A percentile compares a stretch with the other conserved stretches of the same genome.
phyloP scores from a whole-genome alignment of 805 yeast genomes.

The Candida pseudofarinosa region DNA sequence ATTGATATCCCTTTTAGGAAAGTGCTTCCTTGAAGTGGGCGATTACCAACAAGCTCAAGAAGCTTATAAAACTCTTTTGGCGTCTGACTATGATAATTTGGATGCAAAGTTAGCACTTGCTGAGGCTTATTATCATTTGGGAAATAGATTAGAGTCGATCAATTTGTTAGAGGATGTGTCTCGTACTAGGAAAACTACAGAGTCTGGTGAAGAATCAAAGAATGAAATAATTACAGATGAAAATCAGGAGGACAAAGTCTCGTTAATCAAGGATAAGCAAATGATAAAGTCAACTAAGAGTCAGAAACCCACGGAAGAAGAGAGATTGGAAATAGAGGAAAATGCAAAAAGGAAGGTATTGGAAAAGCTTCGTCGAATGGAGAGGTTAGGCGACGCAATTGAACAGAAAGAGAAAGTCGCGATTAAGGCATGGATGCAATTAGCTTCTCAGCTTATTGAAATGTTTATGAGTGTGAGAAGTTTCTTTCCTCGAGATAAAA shows the following conservation, averaged over 20 bases:
- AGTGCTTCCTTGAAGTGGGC: constrained; percentile 71
- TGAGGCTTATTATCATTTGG: constrained; percentile 70
- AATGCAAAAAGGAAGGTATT: constrained; percentile 54
- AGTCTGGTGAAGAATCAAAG: neutral
- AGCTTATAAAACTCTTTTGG: constrained; percentile 52
- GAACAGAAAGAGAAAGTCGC: constrained; percentile 50
- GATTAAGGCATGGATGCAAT: constrained; percentile 73
- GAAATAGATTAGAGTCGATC: constrained; percentile 56
- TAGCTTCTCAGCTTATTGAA: constrained; percentile 79
- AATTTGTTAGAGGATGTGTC: constrained; percentile 49
- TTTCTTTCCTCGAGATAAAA: constrained; percentile 75
- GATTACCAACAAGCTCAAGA: constrained; percentile 62
- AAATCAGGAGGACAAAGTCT: constrained; percentile 9
- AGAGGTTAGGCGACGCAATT: constrained; percentile 41
- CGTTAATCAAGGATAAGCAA: constrained; percentile 14
- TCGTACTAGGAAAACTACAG: neutral
- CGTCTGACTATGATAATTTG: constrained; percentile 56
- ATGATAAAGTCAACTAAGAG: constrained; percentile 9
- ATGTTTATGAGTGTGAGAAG: constrained; percentile 72
- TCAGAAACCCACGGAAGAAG: constrained; percentile 35
- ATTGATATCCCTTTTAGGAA: constrained; percentile 59
- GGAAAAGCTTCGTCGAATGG: constrained; percentile 52
- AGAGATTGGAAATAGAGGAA: constrained; percentile 52
- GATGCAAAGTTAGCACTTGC: constrained; percentile 77
- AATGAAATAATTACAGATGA: neutral